Conservation (phyloP, 208 protist species). For the Kentomonas sorsogonicus region DNA sequence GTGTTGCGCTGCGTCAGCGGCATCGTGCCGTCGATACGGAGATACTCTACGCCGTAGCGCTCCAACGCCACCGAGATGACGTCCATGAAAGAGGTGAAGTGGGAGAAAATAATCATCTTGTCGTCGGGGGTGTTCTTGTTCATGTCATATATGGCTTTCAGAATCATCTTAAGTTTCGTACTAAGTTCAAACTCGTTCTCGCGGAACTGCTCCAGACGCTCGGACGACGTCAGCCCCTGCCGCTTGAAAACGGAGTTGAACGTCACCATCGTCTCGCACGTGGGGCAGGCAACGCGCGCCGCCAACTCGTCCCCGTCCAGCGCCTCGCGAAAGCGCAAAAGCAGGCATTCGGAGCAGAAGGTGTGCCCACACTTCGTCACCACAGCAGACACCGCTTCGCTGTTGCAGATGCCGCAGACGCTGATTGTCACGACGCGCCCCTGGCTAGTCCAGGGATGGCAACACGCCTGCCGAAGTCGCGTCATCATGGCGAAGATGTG, state of each 20-base stretch:
- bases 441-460: slow-evolving; percentile 86
- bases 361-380: slow-evolving; percentile 76
- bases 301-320: slow-evolving; percentile 71
- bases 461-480: slow-evolving; percentile 89
- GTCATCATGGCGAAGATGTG: slow-evolving; percentile 93
- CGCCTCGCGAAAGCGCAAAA: slow-evolving; percentile 70
- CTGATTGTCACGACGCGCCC: slow-evolving; percentile 48
- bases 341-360: slow-evolving; percentile 85
- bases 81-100: slow-evolving; percentile 97
- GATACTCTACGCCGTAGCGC: slow-evolving; percentile 47
- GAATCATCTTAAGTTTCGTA: slow-evolving; percentile 82
- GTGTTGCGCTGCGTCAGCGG: slow-evolving; percentile 55
- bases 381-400: slow-evolving; percentile 40
- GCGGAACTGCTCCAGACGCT: slow-evolving; percentile 75
- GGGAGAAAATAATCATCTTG: slow-evolving; percentile 97
- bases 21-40: slow-evolving; percentile 93
- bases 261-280: slow-evolving; percentile 33
- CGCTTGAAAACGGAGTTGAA: slow-evolving; percentile 66
- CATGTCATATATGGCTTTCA: slow-evolving; percentile 71
- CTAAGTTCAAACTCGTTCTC: slow-evolving; percentile 62
- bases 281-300: slow-evolving; percentile 52
- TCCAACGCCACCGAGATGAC: slow-evolving; percentile 88
- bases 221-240: slow-evolving; percentile 38
- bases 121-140: slow-evolving; percentile 53
- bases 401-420: slow-evolving; percentile 78